Conservation (phyloP, 106 monocot genomes). For the Iris macrosiphon region DNA sequence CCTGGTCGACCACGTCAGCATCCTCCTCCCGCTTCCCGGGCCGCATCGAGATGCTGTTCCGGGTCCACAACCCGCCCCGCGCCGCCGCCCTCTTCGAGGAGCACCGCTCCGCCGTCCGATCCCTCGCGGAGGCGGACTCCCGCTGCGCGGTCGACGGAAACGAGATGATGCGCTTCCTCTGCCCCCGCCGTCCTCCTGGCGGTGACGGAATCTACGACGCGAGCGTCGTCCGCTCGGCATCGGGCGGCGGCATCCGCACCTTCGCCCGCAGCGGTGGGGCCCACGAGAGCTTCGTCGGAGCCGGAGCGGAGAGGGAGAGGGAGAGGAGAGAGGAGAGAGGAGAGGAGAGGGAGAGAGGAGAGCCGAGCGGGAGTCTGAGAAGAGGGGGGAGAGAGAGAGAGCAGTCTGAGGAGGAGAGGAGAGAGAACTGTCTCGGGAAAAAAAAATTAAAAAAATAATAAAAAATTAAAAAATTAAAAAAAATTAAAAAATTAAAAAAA, state of each 20-base stretch:
- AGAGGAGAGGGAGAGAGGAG: no score
- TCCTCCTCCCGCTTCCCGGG: conserved; percentile 36
- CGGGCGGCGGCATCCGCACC: conserved; percentile 26
- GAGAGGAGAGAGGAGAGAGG: no score
- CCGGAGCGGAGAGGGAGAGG: conserved; percentile 23
- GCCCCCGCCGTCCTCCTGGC: conserved; percentile 8
- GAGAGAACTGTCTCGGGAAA: no score
- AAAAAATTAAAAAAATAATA: no score
- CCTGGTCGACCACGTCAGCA: conserved; percentile 53
- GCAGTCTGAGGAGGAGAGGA: no score
- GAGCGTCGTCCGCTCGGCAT: not conserved
- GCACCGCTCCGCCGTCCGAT: conserved; percentile 44
- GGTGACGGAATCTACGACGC: not conserved
- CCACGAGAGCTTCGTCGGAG: conserved; percentile 35
- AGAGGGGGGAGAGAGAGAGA: no score
- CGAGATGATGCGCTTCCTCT: conserved; percentile 88
- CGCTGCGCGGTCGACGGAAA: conserved; percentile 85
- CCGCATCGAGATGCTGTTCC: conserved; percentile 70
- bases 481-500: no score
- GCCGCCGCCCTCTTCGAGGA: conserved; percentile 75
- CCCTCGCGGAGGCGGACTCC: conserved; percentile 20
- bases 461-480: no score
- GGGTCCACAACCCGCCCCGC: conserved; percentile 64
- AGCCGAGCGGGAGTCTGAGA: no score
- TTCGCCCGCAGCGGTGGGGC: conserved; percentile 63